phyloP scores from a whole-genome alignment of 768 basidiomycete species.

The Leccinum boreale region DNA sequence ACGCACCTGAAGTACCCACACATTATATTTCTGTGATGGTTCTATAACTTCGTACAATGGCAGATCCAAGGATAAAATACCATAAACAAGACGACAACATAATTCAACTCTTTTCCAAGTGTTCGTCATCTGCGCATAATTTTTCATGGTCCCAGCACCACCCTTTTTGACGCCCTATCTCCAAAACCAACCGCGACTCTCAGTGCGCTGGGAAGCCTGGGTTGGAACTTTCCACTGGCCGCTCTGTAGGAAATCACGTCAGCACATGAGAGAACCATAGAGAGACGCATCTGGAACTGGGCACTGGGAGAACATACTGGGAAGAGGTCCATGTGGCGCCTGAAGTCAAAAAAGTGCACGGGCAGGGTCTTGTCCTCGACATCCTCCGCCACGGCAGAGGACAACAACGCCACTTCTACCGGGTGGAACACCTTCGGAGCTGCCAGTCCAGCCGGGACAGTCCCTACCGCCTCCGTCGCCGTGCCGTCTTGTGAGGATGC shows the following conservation, averaged over 20 bases:
- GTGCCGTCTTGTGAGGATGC: conserved; percentile 19
- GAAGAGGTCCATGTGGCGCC: conserved; percentile 19
- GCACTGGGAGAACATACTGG: conserved; percentile 10
- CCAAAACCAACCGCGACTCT: neutral
- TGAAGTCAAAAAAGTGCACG: conserved; percentile 22
- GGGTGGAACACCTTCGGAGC: conserved; percentile 16
- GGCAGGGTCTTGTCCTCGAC: conserved; percentile 13
- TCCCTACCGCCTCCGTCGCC: neutral
- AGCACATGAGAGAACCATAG: neutral
- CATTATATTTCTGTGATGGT: neutral
- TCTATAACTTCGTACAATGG: neutral
- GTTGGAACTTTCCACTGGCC: conserved; percentile 2
- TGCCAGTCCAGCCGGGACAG: conserved; percentile 1
- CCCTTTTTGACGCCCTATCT: neutral
- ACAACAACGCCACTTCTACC: conserved; percentile 19
- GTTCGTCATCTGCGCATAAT: neutral
- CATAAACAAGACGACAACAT: neutral
- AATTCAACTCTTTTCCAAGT: neutral
- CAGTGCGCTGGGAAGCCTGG: neutral
- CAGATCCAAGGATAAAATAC: neutral
- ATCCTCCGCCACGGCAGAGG: conserved; percentile 22
- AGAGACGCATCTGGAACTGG: neutral
- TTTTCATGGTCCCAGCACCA: neutral
- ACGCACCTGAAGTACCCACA: neutral
- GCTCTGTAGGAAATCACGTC: neutral